A percentile compares a stretch with the other conserved stretches of the same genome.
Evolutionary conservation across 768 basidiomycete species (phyloP).

Genomic region (Panellus pusillus): DNA sequence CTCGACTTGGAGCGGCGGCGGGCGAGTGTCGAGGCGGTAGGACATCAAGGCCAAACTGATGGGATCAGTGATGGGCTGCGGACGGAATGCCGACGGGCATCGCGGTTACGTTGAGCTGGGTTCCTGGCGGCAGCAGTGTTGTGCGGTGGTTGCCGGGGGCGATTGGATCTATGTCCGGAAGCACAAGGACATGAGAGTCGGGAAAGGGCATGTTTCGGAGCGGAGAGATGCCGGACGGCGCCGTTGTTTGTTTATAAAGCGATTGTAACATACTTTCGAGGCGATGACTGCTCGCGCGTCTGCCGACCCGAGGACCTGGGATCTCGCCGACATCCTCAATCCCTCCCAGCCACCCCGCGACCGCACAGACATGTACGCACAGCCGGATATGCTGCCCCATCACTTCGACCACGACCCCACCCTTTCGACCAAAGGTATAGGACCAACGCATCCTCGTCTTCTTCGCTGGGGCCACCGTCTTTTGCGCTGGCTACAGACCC

Average conservation of each 20-base stretch:
- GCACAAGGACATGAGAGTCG: constrained; percentile 38
- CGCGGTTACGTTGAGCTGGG: too few species aligned
- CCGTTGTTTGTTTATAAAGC: constrained; percentile 1
- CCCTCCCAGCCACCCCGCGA: constrained; percentile 26
- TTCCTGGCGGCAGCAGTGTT: too few species aligned
- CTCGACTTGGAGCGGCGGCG: constrained; percentile 61
- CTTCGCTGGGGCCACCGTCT: constrained; percentile 54
- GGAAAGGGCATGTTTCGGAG: constrained; percentile 41
- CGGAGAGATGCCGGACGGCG: constrained; percentile 25
- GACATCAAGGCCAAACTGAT: constrained; percentile 25
- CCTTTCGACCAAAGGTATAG: constrained; percentile 48
- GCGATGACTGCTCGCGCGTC: constrained; percentile 1
- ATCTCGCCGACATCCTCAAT: constrained; percentile 48
- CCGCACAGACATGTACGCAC: too few species aligned
- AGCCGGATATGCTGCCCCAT: too few species aligned
- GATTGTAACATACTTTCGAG: neutral
- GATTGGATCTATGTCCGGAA: constrained; percentile 41
- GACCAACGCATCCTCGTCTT: constrained; percentile 69
- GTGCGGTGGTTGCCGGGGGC: constrained; percentile 8
- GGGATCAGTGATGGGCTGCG: neutral
- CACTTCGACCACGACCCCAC: too few species aligned
- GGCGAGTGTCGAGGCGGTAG: constrained; percentile 66
- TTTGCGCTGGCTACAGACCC: constrained; percentile 56
- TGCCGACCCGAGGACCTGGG: constrained; percentile 29
- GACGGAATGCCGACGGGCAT: constrained; percentile 18